Evolutionary conservation across 345 rosid genomes (phyloP).

Genomic region (Citrus reticulata): DNA sequence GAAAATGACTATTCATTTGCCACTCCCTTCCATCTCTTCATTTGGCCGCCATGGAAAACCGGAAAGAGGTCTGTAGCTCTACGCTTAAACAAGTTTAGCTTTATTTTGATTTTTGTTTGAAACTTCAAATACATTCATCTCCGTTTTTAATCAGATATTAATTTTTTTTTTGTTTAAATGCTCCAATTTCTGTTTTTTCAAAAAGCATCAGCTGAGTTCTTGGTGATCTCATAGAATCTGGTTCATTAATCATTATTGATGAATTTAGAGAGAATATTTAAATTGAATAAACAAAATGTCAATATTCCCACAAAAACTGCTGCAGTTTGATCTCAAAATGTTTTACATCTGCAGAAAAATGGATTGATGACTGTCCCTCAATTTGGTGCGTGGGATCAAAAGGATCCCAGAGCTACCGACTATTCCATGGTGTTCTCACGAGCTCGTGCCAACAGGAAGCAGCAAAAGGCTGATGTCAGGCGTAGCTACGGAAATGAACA

Average conservation of each 20-base stretch:
- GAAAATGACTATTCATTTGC: not conserved
- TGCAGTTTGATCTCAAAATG: too few relatives aligned
- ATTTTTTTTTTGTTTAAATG: not conserved
- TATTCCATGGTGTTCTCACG: slow-evolving; percentile 61
- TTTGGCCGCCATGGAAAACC: not conserved
- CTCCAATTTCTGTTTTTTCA: not conserved
- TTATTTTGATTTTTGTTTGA: not conserved
- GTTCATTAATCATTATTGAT: too few relatives aligned
- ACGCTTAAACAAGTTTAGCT: not conserved
- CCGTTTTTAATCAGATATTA: not conserved
- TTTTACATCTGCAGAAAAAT: slow-evolving; percentile 23
- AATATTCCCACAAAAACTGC: too few relatives aligned
- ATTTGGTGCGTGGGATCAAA: slow-evolving; percentile 81
- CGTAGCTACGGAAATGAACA: slow-evolving; percentile 54
- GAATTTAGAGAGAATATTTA: too few relatives aligned
- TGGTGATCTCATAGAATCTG: too few relatives aligned
- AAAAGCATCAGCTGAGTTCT: not conserved
- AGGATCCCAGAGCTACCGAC: slow-evolving; percentile 36
- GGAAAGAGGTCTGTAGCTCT: not conserved
- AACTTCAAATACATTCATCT: not conserved
- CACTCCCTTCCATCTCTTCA: not conserved
- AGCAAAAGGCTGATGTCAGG: slow-evolving; percentile 39
- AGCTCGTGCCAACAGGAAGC: slow-evolving; percentile 76
- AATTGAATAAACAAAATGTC: too few relatives aligned
- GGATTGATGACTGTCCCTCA: slow-evolving; percentile 60